phyloP scores from a whole-genome alignment of 352 stramenopile genomes.

The Globisporangium cystogenes region DNA sequence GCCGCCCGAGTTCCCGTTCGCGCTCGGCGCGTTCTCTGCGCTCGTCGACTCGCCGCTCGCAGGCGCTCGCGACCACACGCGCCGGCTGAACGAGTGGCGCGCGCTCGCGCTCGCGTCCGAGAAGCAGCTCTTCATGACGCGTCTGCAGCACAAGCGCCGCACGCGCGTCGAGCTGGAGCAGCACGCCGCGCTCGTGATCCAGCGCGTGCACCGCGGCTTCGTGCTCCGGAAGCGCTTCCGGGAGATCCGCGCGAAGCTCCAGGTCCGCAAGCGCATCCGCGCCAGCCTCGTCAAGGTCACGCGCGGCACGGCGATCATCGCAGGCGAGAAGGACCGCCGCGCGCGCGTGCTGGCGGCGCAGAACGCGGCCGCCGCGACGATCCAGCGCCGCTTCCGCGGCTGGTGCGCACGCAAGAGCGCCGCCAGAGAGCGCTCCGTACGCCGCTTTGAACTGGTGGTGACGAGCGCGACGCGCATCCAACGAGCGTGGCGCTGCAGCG shows the following conservation, averaged over 20 bases:
- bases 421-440: conserved; percentile 24
- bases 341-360: conserved; percentile 18
- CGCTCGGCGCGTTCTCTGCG: neutral
- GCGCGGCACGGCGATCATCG: conserved; percentile 54
- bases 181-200: conserved; percentile 39
- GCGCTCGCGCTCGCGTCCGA: conserved; percentile 30
- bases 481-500: conserved; percentile 23
- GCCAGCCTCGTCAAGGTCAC: conserved; percentile 52
- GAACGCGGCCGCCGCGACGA: conserved; percentile 16
- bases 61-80: conserved; percentile 14
- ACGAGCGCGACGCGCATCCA: conserved; percentile 25
- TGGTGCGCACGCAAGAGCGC: conserved; percentile 23
- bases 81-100: conserved; percentile 17
- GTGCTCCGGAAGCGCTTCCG: conserved; percentile 41
- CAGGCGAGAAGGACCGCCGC: conserved; percentile 49
- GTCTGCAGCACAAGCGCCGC: conserved; percentile 22
- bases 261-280: conserved; percentile 61
- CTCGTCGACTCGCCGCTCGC: conserved; percentile 21
- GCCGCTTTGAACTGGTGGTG: conserved; percentile 17
- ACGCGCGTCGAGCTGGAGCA: conserved; percentile 30
- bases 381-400: conserved; percentile 33
- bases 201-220: conserved; percentile 50
- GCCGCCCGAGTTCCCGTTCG: conserved; percentile 4
- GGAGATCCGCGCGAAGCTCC: conserved; percentile 38
- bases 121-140: conserved; percentile 39